phyloP scores from a whole-genome alignment of 2,329 filamentous ascomycete genomes.

The Westerdykella ornata region DNA sequence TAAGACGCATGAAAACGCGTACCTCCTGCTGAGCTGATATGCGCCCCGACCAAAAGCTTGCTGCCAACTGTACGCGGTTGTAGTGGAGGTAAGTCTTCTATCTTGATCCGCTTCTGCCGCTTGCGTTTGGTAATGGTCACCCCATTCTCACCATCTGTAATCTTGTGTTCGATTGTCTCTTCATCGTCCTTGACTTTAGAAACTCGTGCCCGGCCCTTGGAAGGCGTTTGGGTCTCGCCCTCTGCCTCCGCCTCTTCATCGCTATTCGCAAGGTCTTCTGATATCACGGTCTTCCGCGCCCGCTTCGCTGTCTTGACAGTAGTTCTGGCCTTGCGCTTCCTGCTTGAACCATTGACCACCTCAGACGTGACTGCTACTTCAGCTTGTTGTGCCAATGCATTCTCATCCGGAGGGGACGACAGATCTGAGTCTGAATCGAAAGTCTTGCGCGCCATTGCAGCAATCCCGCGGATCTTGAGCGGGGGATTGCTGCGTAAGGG shows the following conservation, averaged over 20 bases:
- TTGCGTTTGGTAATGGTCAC: constrained; percentile 17
- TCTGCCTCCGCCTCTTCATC: background rate
- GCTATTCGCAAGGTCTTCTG: constrained; percentile 2
- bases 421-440: constrained; percentile 18
- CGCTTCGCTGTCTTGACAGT: constrained; percentile 11
- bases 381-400: background rate
- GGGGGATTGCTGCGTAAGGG: background rate
- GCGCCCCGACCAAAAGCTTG: constrained; percentile 82
- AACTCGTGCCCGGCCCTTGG: constrained; percentile 10
- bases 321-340: constrained; percentile 27
- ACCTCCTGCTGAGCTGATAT: constrained; percentile 87
- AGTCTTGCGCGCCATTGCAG: constrained; percentile 16
- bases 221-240: background rate
- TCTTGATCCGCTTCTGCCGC: constrained; percentile 50
- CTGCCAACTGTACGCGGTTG: constrained; percentile 63
- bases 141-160: constrained; percentile 7
- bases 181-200: constrained; percentile 17
- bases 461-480: background rate
- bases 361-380: background rate
- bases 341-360: constrained; percentile 7
- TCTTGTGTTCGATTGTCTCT: constrained; percentile 7
- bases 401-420: constrained; percentile 16
- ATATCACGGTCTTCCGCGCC: constrained; percentile 14
- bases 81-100: constrained; percentile 55
- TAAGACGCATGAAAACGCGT: constrained; percentile 18